A percentile compares a stretch with the other conserved stretches of the same genome.
phyloP scores from a whole-genome alignment of 1,284 basidiomycete species.

The Moniliophthora roreri region DNA sequence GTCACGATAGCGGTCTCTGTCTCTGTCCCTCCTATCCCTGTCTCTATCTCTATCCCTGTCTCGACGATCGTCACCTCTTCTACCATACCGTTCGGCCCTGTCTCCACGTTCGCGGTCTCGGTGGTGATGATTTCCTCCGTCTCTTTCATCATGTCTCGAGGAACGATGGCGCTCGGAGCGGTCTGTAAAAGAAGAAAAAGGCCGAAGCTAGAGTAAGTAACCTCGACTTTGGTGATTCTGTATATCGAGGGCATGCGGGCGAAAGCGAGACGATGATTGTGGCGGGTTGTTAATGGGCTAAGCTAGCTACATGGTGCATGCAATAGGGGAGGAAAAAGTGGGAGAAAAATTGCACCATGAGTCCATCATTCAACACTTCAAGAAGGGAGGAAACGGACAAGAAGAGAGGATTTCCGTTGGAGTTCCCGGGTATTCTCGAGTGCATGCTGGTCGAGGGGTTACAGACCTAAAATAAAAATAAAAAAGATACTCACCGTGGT shows the following conservation, averaged over 20 bases:
- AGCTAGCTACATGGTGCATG: conserved; percentile 66
- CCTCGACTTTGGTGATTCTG: conserved; percentile 28
- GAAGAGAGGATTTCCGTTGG: conserved; percentile 5
- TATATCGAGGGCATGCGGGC: conserved; percentile 36
- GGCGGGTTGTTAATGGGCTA: conserved; percentile 30
- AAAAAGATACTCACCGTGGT: conserved; percentile 25
- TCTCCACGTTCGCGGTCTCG: conserved; percentile 35
- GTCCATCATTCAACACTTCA: conserved; percentile 30
- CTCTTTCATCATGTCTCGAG: conserved; percentile 51
- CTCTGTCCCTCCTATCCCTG: conserved; percentile 35
- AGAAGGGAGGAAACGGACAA: conserved; percentile 6
- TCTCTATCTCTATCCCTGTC: conserved; percentile 44
- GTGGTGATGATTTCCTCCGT: conserved; percentile 50
- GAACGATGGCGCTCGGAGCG: conserved; percentile 53
- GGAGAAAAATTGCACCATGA: conserved; percentile 64
- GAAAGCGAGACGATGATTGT: conserved; percentile 29
- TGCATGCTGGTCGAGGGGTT: conserved; percentile 8
- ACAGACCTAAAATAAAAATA: conserved; percentile 14
- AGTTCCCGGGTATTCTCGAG: not conserved
- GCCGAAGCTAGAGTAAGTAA: conserved; percentile 47
- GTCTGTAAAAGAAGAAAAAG: conserved; percentile 49
- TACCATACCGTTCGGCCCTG: conserved; percentile 15
- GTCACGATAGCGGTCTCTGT: conserved; percentile 23
- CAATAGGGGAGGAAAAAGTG: conserved; percentile 27
- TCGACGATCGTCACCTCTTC: conserved; percentile 22